Evolutionary conservation across 2,329 filamentous ascomycete species (phyloP).

Genomic region (Karstenula rhodostoma): DNA sequence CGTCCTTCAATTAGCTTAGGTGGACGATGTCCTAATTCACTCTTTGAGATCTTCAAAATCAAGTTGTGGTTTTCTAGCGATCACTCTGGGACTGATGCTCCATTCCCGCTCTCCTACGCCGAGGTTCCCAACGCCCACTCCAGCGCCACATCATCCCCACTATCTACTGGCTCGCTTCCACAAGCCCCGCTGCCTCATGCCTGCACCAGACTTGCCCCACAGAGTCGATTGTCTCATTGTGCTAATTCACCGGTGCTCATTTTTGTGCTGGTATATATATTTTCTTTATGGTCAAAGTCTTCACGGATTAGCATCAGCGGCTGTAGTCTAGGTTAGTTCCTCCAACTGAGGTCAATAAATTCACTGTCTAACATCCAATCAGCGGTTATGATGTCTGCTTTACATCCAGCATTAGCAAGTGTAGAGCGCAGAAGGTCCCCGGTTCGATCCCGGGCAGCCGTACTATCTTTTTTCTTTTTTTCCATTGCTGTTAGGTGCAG

Average conservation of each 20-base stretch:
- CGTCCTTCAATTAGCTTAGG: too few relatives aligned
- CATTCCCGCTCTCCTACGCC: background rate
- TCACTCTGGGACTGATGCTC: background rate
- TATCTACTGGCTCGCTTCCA: background rate
- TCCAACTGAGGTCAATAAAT: background rate
- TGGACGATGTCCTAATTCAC: background rate
- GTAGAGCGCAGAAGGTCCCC: constrained; percentile 1
- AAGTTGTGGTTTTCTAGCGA: background rate
- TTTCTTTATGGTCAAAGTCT: background rate
- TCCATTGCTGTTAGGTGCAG: too few relatives aligned
- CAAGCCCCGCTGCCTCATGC: too few relatives aligned
- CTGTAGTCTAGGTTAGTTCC: background rate
- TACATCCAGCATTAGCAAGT: background rate
- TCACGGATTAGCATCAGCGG: background rate
- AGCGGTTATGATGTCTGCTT: background rate
- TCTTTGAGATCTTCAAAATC: background rate
- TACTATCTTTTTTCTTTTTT: background rate
- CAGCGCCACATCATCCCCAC: background rate
- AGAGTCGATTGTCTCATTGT: background rate
- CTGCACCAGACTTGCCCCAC: background rate
- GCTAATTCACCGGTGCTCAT: too few relatives aligned
- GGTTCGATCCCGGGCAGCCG: constrained; percentile 2
- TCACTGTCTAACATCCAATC: background rate
- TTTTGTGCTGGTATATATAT: background rate
- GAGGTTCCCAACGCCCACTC: background rate